phyloP scores from a whole-genome alignment of 257 asterid species.

The Przewalskia tangutica region DNA sequence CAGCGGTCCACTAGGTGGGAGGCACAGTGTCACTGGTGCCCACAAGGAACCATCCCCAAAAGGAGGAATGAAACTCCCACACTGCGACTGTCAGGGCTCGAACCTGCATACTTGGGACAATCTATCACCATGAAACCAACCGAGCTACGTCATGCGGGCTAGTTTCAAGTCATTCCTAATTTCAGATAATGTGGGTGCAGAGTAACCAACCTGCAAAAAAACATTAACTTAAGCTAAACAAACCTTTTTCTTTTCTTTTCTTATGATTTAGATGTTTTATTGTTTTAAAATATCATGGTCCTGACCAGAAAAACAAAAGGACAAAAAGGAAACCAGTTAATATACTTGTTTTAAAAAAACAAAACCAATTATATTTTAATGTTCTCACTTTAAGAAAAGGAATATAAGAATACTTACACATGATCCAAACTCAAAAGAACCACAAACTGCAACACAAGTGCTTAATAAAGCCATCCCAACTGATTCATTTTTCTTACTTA shows the following conservation, averaged over 20 bases:
- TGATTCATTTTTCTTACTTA: slow-evolving; percentile 26
- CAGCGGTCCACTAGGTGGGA: no score
- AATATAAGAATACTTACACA: slow-evolving; percentile 47
- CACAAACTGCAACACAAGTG: slow-evolving; percentile 76
- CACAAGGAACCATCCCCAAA: no score
- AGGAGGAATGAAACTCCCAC: no score
- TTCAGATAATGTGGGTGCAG: slow-evolving; percentile 76
- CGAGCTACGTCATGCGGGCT: no score
- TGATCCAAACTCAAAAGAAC: slow-evolving; percentile 81
- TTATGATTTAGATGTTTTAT: background rate
- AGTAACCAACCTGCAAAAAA: slow-evolving; percentile 77
- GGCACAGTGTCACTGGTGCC: no score
- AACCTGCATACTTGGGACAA: no score
- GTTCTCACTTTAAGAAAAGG: background rate
- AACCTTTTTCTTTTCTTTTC: background rate
- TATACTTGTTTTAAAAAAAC: background rate
- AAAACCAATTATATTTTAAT: background rate
- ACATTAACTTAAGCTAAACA: slow-evolving; percentile 19
- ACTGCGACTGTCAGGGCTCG: no score
- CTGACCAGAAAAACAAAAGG: slow-evolving; percentile 11
- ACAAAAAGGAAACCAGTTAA: background rate
- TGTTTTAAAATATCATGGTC: slow-evolving; percentile 3
- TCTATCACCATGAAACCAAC: no score
- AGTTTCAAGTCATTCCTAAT: slow-evolving; percentile 55
- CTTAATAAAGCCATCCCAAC: slow-evolving; percentile 53